Evolutionary conservation across 805 yeast species (phyloP).

Genomic region (Wickerhamiella lipophila): DNA sequence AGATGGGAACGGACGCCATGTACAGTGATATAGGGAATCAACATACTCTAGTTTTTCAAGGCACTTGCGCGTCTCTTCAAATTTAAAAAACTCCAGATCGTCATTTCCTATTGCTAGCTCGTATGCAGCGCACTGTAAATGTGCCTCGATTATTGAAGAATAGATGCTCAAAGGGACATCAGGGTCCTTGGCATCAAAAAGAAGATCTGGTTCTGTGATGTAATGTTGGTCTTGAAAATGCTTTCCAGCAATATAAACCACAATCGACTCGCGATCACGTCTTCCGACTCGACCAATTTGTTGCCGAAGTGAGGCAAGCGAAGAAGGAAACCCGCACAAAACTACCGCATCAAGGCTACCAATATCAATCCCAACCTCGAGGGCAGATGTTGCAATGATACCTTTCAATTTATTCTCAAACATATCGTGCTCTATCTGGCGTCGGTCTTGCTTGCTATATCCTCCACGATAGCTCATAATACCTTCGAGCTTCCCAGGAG

Average conservation of each 20-base stretch:
- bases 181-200: slow-evolving; percentile 43
- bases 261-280: slow-evolving; percentile 65
- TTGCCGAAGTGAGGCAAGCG: slow-evolving; percentile 79
- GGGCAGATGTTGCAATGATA: slow-evolving; percentile 86
- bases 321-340: slow-evolving; percentile 84
- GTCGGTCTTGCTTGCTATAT: slow-evolving; percentile 70
- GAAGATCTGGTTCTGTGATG: slow-evolving; percentile 50
- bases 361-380: slow-evolving; percentile 91
- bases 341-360: slow-evolving; percentile 86
- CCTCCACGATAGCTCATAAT: slow-evolving; percentile 95
- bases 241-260: slow-evolving; percentile 65
- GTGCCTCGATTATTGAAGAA: slow-evolving; percentile 53
- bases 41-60: slow-evolving; percentile 27
- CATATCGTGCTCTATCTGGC: slow-evolving; percentile 82
- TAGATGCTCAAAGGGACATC: slow-evolving; percentile 50
- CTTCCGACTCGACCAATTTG: slow-evolving; percentile 98
- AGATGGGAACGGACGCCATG: slow-evolving; percentile 73
- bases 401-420: slow-evolving; percentile 76
- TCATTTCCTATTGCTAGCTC: slow-evolving; percentile 53
- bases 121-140: slow-evolving; percentile 88
- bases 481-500: slow-evolving; percentile 38
- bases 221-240: slow-evolving; percentile 80
- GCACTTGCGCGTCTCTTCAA: slow-evolving; percentile 20
- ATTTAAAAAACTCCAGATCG: slow-evolving; percentile 48
- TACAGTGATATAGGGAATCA: slow-evolving; percentile 35